A percentile compares a stretch with the other conserved stretches of the same genome.
These are phyloP conservation scores for Auricularia cornea DNA, from an alignment of 768 basidiomycete species.

Conservation along the genomic window DNA sequence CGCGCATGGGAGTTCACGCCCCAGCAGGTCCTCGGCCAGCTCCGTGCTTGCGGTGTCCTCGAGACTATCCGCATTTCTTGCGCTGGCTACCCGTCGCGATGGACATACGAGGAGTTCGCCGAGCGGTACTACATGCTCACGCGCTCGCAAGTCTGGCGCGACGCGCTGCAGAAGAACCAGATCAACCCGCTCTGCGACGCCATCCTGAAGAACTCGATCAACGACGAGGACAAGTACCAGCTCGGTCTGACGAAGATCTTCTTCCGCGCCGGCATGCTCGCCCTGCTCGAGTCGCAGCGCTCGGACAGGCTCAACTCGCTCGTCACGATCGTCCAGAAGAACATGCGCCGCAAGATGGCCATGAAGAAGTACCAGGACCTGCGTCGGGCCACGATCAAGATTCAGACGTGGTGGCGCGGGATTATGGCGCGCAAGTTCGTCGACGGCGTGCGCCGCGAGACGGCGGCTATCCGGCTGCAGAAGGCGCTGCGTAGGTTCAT, in stretches of 20 bases:
- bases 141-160: slow-evolving; percentile 76
- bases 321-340: slow-evolving; percentile 96
- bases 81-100: slow-evolving; percentile 95
- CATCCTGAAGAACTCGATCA: slow-evolving; percentile 80
- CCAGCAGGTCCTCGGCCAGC: slow-evolving; percentile 88
- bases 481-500: slow-evolving; percentile 59
- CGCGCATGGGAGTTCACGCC: slow-evolving; percentile 95
- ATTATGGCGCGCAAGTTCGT: slow-evolving; percentile 67
- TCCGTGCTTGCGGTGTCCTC: slow-evolving; percentile 96
- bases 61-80: slow-evolving; percentile 99
- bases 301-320: slow-evolving; percentile 81
- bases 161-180: slow-evolving; percentile 75
- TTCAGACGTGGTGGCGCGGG: slow-evolving; percentile 96
- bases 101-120: slow-evolving; percentile 98
- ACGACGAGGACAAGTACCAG: slow-evolving; percentile 95
- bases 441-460: slow-evolving; percentile 60
- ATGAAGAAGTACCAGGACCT: slow-evolving; percentile 68
- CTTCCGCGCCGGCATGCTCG: slow-evolving; percentile 98
- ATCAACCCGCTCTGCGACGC: slow-evolving; percentile 71
- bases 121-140: slow-evolving; percentile 99
- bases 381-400: slow-evolving; percentile 64
- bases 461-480: slow-evolving; percentile 72
- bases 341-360: slow-evolving; percentile 82
- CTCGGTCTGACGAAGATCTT: slow-evolving; percentile 97
- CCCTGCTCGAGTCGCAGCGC: slow-evolving; percentile 85